Conservation (phyloP, 371 early-diverging fungal genomes). For the Zychaea mexicana region DNA sequence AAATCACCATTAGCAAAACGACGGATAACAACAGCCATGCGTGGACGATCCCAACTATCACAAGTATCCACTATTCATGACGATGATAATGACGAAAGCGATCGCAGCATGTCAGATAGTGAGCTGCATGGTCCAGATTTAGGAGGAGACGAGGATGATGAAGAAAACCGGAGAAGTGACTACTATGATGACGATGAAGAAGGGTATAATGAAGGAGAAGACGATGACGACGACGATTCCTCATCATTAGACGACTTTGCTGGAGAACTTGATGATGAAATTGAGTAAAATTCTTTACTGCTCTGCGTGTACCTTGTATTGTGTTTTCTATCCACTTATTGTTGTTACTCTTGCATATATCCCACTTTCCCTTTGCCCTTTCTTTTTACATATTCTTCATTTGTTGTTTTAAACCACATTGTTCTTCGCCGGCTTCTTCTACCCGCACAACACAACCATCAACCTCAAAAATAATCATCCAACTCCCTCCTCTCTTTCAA, state of each 20-base stretch:
- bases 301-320: no score
- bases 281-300: slow-evolving; percentile 34
- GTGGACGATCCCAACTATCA: slow-evolving; percentile 35
- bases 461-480: no score
- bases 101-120: slow-evolving; percentile 17
- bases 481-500: no score
- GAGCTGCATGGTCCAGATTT: neutral
- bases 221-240: slow-evolving; percentile 14
- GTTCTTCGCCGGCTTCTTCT: no score
- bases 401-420: no score
- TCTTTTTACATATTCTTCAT: no score
- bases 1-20: slow-evolving; percentile 20
- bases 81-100: neutral
- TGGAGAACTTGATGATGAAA: slow-evolving; percentile 36
- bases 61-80: slow-evolving; percentile 24
- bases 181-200: slow-evolving; percentile 19
- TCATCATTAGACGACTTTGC: slow-evolving; percentile 40
- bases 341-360: no score
- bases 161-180: neutral
- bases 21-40: slow-evolving; percentile 15
- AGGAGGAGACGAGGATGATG: slow-evolving; percentile 7
- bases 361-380: no score
- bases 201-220: slow-evolving; percentile 20
- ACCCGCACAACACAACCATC: no score
- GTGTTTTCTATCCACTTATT: neutral